Evolutionary conservation across 768 basidiomycete species (phyloP).

Genomic region (Leccinellum albellum): DNA sequence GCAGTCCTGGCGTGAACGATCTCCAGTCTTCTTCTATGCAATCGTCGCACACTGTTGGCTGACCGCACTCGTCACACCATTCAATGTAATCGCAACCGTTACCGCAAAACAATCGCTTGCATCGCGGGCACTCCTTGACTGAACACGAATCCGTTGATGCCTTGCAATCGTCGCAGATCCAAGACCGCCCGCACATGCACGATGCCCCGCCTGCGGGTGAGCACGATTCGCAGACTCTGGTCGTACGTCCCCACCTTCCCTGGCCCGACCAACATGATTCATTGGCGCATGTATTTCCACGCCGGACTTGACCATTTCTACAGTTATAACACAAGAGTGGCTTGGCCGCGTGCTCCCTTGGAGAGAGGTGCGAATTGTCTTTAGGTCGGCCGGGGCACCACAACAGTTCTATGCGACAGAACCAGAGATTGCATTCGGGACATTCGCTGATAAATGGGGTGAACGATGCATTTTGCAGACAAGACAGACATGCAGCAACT

Average conservation of each 20-base stretch:
- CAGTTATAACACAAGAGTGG: constrained; percentile 15
- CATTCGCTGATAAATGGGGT: constrained; percentile 15
- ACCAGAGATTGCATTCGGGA: constrained; percentile 21
- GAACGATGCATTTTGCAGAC: background rate
- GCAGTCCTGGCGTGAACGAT: too few relatives aligned
- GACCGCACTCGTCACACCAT: constrained; percentile 3
- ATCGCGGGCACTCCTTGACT: constrained; percentile 17
- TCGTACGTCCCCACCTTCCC: background rate
- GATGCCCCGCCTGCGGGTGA: constrained; percentile 16
- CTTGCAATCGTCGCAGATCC: constrained; percentile 24
- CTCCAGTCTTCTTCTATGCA: too few relatives aligned
- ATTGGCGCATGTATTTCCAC: constrained; percentile 1
- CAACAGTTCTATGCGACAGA: constrained; percentile 14
- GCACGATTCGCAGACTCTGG: constrained; percentile 16
- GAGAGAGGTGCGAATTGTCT: background rate
- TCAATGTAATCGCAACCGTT: constrained; percentile 22
- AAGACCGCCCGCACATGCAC: constrained; percentile 18
- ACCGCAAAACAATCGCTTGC: constrained; percentile 15
- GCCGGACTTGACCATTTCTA: background rate
- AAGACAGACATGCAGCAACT: constrained; percentile 7
- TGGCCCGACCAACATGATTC: constrained; percentile 19
- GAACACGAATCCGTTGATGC: constrained; percentile 1
- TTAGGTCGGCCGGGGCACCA: constrained; percentile 19
- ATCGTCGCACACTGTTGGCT: too few relatives aligned
- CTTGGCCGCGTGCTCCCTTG: constrained; percentile 11